phyloP scores from a whole-genome alignment of 768 basidiomycete species.

The Serendipita vermifera region DNA sequence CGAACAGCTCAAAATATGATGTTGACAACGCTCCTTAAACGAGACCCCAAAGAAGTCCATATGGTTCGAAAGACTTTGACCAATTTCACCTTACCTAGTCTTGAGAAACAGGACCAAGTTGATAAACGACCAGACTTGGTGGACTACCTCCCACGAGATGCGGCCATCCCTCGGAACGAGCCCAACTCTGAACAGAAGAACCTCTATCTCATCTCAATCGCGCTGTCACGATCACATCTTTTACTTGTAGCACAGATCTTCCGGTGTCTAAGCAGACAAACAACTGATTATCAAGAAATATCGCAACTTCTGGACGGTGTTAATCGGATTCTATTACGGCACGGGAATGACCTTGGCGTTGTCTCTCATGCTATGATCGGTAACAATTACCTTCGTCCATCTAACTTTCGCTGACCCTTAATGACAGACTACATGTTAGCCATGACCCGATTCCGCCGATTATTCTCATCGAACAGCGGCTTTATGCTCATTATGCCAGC shows the following conservation, averaged over 20 bases:
- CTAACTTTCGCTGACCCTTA: not conserved
- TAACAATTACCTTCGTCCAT: constrained; percentile 28
- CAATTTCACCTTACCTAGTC: constrained; percentile 41
- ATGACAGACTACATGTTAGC: constrained; percentile 55
- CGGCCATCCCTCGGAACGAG: constrained; percentile 16
- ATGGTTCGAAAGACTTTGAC: constrained; percentile 52
- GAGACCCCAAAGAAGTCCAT: constrained; percentile 55
- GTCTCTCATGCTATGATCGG: constrained; percentile 63
- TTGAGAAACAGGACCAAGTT: constrained; percentile 15
- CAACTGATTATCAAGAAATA: constrained; percentile 57
- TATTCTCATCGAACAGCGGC: constrained; percentile 58
- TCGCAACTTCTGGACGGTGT: constrained; percentile 54
- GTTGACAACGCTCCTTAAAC: constrained; percentile 48
- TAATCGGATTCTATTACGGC: constrained; percentile 51
- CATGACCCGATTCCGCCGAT: constrained; percentile 59
- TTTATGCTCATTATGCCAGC: constrained; percentile 66
- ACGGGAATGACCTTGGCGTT: constrained; percentile 64
- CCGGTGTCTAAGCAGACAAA: constrained; percentile 54
- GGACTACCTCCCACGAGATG: not conserved
- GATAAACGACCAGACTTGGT: not conserved
- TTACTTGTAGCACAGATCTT: constrained; percentile 58
- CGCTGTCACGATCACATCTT: constrained; percentile 54
- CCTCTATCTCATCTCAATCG: constrained; percentile 37
- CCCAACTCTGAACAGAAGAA: constrained; percentile 13
- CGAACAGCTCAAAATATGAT: constrained; percentile 60